Evolutionary conservation across 495 filamentous ascomycete species (phyloP).

Genomic region (Cercophora newfieldiana): DNA sequence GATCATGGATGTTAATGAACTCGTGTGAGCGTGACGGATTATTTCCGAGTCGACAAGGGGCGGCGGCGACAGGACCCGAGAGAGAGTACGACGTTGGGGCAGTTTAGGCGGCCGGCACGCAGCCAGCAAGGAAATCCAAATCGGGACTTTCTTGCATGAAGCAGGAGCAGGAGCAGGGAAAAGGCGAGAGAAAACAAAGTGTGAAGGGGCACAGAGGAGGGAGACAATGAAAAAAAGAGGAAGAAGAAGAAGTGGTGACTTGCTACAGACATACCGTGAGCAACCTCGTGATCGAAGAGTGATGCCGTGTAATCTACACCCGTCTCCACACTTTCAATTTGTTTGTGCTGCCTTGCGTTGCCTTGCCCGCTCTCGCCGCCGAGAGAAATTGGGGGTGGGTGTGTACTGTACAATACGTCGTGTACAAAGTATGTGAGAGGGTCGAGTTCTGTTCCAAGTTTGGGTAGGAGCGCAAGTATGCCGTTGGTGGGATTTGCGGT

Average conservation of each 20-base stretch:
- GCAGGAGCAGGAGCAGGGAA: background rate
- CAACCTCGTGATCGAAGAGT: conserved; percentile 20
- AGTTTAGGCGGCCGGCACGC: background rate
- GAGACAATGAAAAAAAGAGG: background rate
- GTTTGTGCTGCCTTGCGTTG: background rate
- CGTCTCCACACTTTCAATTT: background rate
- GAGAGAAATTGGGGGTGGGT: background rate
- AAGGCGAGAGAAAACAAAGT: background rate
- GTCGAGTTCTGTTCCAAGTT: no score
- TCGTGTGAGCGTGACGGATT: no score
- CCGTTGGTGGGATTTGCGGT: background rate
- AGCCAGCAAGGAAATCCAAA: background rate
- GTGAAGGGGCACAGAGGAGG: background rate
- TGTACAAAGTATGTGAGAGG: background rate
- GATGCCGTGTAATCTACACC: conserved; percentile 15
- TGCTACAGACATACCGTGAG: conserved; percentile 13
- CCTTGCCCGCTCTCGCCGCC: background rate
- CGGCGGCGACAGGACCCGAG: background rate
- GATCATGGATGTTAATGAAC: background rate
- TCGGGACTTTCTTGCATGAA: background rate
- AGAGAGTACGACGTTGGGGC: background rate
- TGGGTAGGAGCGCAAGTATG: background rate
- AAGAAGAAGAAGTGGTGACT: background rate
- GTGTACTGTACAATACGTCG: no score
- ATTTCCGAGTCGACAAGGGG: background rate